These are phyloP conservation scores for Fistulifera pelliculosa DNA, from an alignment of 108 stramenopile genomes.

Conservation along the genomic window DNA sequence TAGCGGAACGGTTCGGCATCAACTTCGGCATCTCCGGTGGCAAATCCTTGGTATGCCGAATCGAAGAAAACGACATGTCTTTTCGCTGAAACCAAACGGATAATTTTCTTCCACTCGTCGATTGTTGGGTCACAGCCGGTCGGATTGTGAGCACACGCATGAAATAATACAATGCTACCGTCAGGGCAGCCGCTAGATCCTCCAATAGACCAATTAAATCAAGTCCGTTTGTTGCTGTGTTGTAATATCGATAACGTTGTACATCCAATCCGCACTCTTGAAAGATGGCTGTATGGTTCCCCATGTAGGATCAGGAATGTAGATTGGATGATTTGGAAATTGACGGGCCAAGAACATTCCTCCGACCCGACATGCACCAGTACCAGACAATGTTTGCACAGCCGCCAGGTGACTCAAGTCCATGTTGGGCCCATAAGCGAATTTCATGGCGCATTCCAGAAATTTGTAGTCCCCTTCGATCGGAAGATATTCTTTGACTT, in stretches of 20 bases:
- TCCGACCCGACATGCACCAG: conserved; percentile 81
- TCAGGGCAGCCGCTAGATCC: conserved; percentile 62
- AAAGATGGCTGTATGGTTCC: conserved; percentile 87
- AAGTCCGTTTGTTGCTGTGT: conserved; percentile 46
- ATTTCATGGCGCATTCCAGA: conserved; percentile 57
- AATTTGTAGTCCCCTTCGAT: conserved; percentile 74
- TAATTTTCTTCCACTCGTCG: conserved; percentile 81
- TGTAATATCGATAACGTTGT: conserved; percentile 70
- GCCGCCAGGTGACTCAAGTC: conserved; percentile 56
- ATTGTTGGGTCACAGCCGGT: conserved; percentile 85
- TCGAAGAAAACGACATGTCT: conserved; percentile 81
- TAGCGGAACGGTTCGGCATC: conserved; percentile 77
- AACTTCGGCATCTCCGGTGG: conserved; percentile 83
- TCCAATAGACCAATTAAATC: conserved; percentile 68
- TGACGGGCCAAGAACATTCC: conserved; percentile 71
- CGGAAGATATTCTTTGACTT: conserved; percentile 84
- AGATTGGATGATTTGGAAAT: conserved; percentile 41
- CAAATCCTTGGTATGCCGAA: conserved; percentile 92
- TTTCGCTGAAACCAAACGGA: conserved; percentile 52
- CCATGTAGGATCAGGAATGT: conserved; percentile 89
- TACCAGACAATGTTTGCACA: conserved; percentile 84
- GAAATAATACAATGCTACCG: conserved; percentile 75
- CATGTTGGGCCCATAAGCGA: conserved; percentile 78
- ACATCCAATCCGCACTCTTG: conserved; percentile 68
- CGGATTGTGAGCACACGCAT: conserved; percentile 97